A percentile compares a stretch with the other conserved stretches of the same genome.
Evolutionary conservation across 768 basidiomycete species (phyloP).

Genomic region (Mrakia gelida): DNA sequence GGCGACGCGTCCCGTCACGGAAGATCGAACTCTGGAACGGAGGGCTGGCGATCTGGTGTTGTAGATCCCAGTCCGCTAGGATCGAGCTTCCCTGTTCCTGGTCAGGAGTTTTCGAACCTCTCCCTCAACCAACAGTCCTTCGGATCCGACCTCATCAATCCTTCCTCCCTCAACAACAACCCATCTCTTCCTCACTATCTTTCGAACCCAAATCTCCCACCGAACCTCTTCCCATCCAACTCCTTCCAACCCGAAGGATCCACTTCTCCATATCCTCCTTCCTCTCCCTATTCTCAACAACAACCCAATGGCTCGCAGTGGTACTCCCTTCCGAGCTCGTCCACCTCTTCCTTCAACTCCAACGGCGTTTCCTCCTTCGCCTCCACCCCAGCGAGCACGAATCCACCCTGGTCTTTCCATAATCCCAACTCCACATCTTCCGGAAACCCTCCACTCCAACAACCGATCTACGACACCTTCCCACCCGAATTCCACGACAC

Average conservation of each 20-base stretch:
- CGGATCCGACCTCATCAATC: too few relatives aligned
- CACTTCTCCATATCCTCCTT: not conserved
- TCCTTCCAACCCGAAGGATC: not conserved
- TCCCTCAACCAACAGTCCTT: too few relatives aligned
- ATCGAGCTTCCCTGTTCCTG: too few relatives aligned
- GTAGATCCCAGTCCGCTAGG: too few relatives aligned
- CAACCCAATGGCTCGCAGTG: not conserved
- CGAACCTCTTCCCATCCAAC: not conserved
- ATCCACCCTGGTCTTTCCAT: not conserved
- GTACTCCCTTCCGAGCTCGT: not conserved
- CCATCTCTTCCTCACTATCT: too few relatives aligned
- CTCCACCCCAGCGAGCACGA: not conserved
- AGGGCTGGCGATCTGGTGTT: too few relatives aligned
- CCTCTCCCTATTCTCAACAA: not conserved
- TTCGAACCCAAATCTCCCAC: too few relatives aligned
- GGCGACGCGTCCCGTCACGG: too few relatives aligned
- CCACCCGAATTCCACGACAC: not conserved
- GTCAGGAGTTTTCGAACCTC: too few relatives aligned
- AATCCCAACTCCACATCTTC: not conserved
- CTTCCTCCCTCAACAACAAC: too few relatives aligned
- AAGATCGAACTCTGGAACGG: too few relatives aligned
- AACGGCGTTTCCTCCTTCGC: not conserved
- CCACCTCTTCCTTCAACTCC: not conserved
- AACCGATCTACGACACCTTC: not conserved
- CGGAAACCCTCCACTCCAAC: not conserved